Conservation (phyloP, 2,329 filamentous ascomycete genomes). For the Gliomastix tumulicola region DNA sequence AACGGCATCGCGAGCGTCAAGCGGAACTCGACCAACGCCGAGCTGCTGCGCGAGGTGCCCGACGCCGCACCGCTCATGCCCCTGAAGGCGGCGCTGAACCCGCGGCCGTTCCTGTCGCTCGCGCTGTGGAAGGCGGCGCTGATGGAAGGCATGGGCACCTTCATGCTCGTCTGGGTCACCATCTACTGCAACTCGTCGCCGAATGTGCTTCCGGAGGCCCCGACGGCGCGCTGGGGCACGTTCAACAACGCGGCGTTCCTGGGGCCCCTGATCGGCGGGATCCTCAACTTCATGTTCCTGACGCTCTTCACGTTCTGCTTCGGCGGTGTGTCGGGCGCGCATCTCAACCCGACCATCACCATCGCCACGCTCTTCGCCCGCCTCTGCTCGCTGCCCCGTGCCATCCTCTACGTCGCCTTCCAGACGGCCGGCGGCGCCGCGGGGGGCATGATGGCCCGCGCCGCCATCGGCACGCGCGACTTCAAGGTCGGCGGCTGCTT, state of each 20-base stretch:
- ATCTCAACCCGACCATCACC: constrained; percentile 48
- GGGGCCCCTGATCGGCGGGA: constrained; percentile 17
- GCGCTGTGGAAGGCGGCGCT: not conserved
- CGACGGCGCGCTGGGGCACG: constrained; percentile 8
- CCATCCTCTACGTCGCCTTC: constrained; percentile 39
- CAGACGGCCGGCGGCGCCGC: constrained; percentile 36
- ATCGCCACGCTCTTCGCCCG: constrained; percentile 44
- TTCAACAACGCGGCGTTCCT: constrained; percentile 18
- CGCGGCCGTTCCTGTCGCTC: not conserved
- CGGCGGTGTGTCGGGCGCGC: constrained; percentile 40
- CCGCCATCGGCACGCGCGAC: constrained; percentile 18
- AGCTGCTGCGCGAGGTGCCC: not conserved
- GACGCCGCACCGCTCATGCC: not conserved
- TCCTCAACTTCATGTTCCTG: constrained; percentile 23
- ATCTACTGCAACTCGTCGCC: constrained; percentile 10
- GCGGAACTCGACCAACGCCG: not conserved
- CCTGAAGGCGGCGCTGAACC: not conserved
- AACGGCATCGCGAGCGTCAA: not conserved
- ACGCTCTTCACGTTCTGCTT: constrained; percentile 42
- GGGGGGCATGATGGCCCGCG: constrained; percentile 13
- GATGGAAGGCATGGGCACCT: constrained; percentile 5
- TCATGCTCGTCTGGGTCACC: constrained; percentile 13
- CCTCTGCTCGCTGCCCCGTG: constrained; percentile 39
- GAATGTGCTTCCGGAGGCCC: constrained; percentile 3
- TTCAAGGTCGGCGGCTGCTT: constrained; percentile 21